A percentile compares a stretch with the other conserved stretches of the same genome.
Evolutionary conservation across 2,329 filamentous ascomycete genomes (phyloP).

Genomic region (Colletotrichum viniferum): DNA sequence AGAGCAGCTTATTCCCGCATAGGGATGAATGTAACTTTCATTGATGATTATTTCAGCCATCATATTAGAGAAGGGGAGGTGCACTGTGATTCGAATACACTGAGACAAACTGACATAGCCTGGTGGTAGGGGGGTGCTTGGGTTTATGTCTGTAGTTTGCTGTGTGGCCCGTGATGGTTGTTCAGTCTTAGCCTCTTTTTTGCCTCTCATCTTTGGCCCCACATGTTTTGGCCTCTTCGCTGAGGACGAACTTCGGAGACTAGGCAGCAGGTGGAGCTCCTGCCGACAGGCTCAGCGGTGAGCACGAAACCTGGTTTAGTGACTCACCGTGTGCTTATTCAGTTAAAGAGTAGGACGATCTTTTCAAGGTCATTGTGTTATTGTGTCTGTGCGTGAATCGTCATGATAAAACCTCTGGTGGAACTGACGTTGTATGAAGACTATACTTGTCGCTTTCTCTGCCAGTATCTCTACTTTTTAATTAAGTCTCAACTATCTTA

Average conservation of each 20-base stretch:
- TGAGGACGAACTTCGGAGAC: background rate
- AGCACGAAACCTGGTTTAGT: background rate
- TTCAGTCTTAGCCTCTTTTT: background rate
- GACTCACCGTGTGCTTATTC: background rate
- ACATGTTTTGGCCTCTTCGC: background rate
- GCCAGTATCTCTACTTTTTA: background rate
- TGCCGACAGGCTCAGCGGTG: background rate
- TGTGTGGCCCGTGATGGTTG: background rate
- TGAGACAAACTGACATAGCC: background rate
- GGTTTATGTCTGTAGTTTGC: background rate
- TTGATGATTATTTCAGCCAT: background rate
- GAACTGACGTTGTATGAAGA: background rate
- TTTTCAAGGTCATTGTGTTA: background rate
- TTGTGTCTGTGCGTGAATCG: background rate
- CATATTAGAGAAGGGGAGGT: background rate
- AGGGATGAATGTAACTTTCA: background rate
- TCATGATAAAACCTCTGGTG: background rate
- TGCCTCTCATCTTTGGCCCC: too few relatives aligned
- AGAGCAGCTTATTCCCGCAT: background rate
- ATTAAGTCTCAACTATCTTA: background rate
- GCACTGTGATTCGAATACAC: background rate
- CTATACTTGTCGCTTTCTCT: background rate
- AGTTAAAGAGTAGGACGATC: background rate
- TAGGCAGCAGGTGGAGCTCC: background rate
- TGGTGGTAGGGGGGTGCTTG: background rate